Conservation (phyloP, 2,329 filamentous ascomycete genomes). For the Fusarium sp. region DNA sequence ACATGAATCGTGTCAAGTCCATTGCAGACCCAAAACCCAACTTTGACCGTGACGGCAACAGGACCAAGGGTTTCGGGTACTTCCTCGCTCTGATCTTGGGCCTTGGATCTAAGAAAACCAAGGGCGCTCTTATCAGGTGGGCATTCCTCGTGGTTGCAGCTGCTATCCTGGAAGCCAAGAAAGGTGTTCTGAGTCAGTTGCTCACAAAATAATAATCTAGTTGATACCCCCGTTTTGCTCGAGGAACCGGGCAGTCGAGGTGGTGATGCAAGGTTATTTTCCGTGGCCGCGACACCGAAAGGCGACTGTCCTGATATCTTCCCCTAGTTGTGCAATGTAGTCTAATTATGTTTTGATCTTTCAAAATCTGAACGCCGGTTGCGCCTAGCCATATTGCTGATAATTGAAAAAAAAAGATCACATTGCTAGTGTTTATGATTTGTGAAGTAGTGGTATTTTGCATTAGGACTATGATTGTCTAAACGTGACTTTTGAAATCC, state of each 20-base stretch:
- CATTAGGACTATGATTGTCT: slow-evolving; percentile 4
- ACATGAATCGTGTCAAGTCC: slow-evolving; percentile 60
- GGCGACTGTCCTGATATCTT: background rate
- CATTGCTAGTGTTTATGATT: background rate
- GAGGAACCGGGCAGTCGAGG: background rate
- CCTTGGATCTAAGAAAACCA: slow-evolving; percentile 63
- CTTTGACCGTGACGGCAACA: slow-evolving; percentile 71
- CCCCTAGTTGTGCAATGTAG: slow-evolving; percentile 5
- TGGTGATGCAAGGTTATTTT: slow-evolving; percentile 1
- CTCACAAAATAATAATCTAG: slow-evolving; percentile 38
- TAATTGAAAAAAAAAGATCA: background rate
- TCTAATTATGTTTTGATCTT: background rate
- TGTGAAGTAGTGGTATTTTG: slow-evolving; percentile 39
- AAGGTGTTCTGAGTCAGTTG: slow-evolving; percentile 51
- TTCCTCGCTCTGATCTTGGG: slow-evolving; percentile 65
- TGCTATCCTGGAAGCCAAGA: slow-evolving; percentile 53
- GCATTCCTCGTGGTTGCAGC: slow-evolving; percentile 56
- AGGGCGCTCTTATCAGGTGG: slow-evolving; percentile 67
- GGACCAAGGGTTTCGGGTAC: slow-evolving; percentile 64
- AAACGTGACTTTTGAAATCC: background rate
- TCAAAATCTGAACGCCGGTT: background rate
- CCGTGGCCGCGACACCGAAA: background rate
- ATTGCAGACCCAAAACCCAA: slow-evolving; percentile 63
- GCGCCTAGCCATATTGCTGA: background rate
- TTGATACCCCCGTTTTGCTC: slow-evolving; percentile 11